Evolutionary conservation across 306 rosid genomes (phyloP).

Genomic region (Sicyos baderoa): DNA sequence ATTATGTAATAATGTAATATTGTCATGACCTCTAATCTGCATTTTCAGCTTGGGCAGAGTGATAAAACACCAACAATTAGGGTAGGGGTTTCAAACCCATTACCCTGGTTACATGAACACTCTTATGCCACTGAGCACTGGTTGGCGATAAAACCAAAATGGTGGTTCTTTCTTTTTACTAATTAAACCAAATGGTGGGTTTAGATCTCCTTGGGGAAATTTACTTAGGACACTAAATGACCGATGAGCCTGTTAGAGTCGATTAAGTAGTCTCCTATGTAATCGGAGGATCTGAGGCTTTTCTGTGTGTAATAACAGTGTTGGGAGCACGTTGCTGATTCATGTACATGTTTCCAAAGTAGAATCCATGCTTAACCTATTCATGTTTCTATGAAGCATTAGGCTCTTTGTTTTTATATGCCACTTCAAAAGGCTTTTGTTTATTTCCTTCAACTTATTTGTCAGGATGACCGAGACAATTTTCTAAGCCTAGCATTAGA

Average conservation of each 20-base stretch:
- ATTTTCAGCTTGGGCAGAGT: too few relatives aligned
- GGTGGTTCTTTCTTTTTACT: too few relatives aligned
- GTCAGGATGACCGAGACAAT: constrained; percentile 87
- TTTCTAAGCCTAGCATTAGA: constrained; percentile 82
- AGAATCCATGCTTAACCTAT: constrained; percentile 4
- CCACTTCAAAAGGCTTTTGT: not conserved
- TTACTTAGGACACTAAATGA: not conserved
- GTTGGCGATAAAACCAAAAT: too few relatives aligned
- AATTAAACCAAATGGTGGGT: too few relatives aligned
- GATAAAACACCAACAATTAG: too few relatives aligned
- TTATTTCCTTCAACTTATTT: constrained; percentile 13
- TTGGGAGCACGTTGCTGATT: not conserved
- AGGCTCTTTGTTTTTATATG: constrained; percentile 6
- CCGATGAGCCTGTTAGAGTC: not conserved
- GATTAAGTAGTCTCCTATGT: not conserved
- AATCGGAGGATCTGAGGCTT: not conserved
- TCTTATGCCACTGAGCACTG: too few relatives aligned
- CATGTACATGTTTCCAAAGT: not conserved
- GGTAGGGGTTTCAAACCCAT: too few relatives aligned
- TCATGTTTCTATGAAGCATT: constrained; percentile 5
- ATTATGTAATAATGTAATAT: not conserved
- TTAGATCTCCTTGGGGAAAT: too few relatives aligned
- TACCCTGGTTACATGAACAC: too few relatives aligned
- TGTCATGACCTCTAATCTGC: not conserved
- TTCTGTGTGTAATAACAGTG: not conserved